These are phyloP conservation scores for Phlebiopsis flavidoalba DNA, from an alignment of 768 basidiomycete species.

Conservation along the genomic window DNA sequence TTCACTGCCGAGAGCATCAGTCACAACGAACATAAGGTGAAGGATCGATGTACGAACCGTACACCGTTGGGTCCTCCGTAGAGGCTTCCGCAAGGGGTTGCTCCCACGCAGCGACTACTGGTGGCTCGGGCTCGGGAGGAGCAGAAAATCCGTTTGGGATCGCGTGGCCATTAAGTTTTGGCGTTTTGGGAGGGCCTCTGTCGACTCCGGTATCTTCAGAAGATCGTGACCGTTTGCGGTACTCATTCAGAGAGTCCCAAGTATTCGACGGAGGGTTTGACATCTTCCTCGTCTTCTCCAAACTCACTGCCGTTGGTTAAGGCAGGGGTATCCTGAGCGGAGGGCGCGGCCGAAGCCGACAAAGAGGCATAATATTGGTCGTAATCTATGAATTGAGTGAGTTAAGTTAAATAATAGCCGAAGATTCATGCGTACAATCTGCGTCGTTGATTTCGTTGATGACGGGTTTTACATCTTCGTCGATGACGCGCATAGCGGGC, in stretches of 20 bases:
- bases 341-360: slow-evolving; percentile 55
- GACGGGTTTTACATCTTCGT: slow-evolving; percentile 40
- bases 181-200: slow-evolving; percentile 14
- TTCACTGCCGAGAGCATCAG: slow-evolving; percentile 47
- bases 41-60: slow-evolving; percentile 40
- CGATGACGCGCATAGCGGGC: slow-evolving; percentile 21
- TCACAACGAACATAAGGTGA: neutral
- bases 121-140: slow-evolving; percentile 13
- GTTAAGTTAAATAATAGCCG: neutral
- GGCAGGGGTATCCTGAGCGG: slow-evolving; percentile 58
- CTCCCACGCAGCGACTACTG: slow-evolving; percentile 2
- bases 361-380: slow-evolving; percentile 81
- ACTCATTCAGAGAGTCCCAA: slow-evolving; percentile 67
- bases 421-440: slow-evolving; percentile 50
- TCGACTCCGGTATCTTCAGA: slow-evolving; percentile 34
- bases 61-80: slow-evolving; percentile 58
- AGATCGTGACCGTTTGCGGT: slow-evolving; percentile 70
- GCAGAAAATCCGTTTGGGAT: neutral
- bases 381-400: slow-evolving; percentile 43
- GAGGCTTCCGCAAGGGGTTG: slow-evolving; percentile 17
- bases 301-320: slow-evolving; percentile 46
- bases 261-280: slow-evolving; percentile 61
- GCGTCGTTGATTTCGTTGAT: slow-evolving; percentile 44
- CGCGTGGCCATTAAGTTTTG: slow-evolving; percentile 4
- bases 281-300: slow-evolving; percentile 61